Conservation (phyloP, 129 eudicot species). For the Flaveria sonorensis region DNA sequence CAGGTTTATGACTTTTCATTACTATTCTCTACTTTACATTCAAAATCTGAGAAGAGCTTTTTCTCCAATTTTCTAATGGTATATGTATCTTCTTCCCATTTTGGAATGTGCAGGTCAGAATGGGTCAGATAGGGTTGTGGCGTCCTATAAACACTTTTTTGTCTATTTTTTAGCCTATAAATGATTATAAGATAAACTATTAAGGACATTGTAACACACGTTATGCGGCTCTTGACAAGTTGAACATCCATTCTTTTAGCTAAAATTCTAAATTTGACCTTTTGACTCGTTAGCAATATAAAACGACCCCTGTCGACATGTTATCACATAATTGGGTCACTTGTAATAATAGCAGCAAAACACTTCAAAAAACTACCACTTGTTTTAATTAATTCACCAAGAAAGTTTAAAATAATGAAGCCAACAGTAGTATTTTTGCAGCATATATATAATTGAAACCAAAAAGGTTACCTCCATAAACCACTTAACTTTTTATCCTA, state of each 20-base stretch:
- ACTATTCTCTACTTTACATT: not conserved
- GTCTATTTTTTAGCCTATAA: not conserved
- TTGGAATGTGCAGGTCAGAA: not conserved
- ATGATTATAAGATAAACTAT: not conserved
- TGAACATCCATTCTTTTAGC: not conserved
- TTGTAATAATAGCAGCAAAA: too few relatives aligned
- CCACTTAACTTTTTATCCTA: too few relatives aligned
- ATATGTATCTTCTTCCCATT: constrained; percentile 15
- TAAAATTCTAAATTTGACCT: not conserved
- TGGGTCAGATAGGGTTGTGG: not conserved
- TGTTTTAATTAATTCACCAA: too few relatives aligned
- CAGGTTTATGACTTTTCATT: constrained; percentile 52
- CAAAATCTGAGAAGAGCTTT: not conserved
- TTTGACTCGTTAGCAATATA: not conserved
- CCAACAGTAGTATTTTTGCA: too few relatives aligned
- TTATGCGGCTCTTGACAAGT: not conserved
- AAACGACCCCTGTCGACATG: not conserved
- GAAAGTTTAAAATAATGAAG: too few relatives aligned
- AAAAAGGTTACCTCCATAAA: too few relatives aligned
- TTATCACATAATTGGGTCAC: not conserved
- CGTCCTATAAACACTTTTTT: not conserved
- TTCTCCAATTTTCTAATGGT: not conserved
- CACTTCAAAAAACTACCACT: too few relatives aligned
- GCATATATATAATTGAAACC: too few relatives aligned
- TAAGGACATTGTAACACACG: not conserved